phyloP scores from a whole-genome alignment of 2,329 filamentous ascomycete species.

The Colletotrichum sp. region DNA sequence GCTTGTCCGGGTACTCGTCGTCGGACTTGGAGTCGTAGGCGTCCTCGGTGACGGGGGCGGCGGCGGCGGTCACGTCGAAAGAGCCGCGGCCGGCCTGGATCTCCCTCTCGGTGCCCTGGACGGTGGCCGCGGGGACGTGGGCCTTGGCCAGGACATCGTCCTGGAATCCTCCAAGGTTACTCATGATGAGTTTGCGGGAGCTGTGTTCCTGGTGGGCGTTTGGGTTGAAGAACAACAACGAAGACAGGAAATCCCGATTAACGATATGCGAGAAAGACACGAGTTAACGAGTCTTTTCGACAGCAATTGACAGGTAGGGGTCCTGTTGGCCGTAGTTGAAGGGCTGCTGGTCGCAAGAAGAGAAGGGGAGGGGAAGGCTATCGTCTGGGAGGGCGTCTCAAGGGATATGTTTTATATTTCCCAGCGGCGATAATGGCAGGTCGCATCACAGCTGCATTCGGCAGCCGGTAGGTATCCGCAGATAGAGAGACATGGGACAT shows the following conservation, averaged over 20 bases:
- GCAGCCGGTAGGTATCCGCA: slow-evolving; percentile 16
- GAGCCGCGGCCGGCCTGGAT: slow-evolving; percentile 23
- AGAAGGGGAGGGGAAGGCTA: not conserved
- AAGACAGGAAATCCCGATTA: not conserved
- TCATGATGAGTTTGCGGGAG: slow-evolving; percentile 17
- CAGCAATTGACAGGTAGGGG: slow-evolving; percentile 7
- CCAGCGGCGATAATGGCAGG: slow-evolving; percentile 1
- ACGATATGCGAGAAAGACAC: slow-evolving; percentile 7
- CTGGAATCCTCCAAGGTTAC: slow-evolving; percentile 19
- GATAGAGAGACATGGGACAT: slow-evolving; percentile 1
- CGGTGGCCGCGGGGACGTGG: slow-evolving; percentile 17
- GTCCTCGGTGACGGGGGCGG: slow-evolving; percentile 21
- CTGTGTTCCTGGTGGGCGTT: not conserved
- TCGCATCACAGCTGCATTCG: slow-evolving; percentile 14
- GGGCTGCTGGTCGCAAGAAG: slow-evolving; percentile 9
- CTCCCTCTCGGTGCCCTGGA: slow-evolving; percentile 25
- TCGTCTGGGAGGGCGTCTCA: not conserved
- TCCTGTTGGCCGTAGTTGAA: slow-evolving; percentile 2
- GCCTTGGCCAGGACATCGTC: slow-evolving; percentile 26
- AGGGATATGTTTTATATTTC: slow-evolving; percentile 12
- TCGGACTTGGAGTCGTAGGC: slow-evolving; percentile 29
- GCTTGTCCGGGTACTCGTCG: slow-evolving; percentile 41
- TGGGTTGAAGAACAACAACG: not conserved
- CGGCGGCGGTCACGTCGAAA: slow-evolving; percentile 24
- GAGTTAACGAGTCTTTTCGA: slow-evolving; percentile 20